phyloP scores from a whole-genome alignment of 768 basidiomycete genomes.

The Amanita molliuscula region DNA sequence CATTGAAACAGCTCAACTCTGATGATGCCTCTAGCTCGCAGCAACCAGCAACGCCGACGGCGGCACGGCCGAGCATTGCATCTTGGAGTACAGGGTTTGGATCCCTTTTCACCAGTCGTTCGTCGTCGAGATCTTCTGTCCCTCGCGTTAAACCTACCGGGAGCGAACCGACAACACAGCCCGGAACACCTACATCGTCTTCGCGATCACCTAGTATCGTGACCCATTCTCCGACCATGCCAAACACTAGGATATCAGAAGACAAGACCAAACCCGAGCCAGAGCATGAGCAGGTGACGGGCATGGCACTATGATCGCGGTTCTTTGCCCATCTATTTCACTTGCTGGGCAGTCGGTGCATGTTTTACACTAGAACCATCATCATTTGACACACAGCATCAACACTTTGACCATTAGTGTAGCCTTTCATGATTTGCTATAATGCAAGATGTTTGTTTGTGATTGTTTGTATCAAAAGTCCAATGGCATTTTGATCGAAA shows the following conservation, averaged over 20 bases:
- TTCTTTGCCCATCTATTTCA: neutral
- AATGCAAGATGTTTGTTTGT: neutral
- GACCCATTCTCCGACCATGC: neutral
- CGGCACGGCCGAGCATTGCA: slow-evolving; percentile 13
- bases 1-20: neutral
- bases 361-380: neutral
- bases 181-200: neutral
- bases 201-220: neutral
- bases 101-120: slow-evolving; percentile 20
- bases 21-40: slow-evolving; percentile 5
- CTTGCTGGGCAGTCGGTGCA: neutral
- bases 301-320: neutral
- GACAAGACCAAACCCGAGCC: neutral
- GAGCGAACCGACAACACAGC: neutral
- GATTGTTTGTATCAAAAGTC: neutral
- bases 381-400: neutral
- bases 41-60: slow-evolving; percentile 1
- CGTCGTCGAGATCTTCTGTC: neutral
- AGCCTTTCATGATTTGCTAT: neutral
- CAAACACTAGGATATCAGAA: neutral
- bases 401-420: neutral
- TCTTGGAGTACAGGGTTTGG: slow-evolving; percentile 24
- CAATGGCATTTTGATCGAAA: neutral
- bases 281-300: neutral
- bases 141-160: neutral